Base-by-base conservation (phyloP, 2,329 filamentous ascomycete species). In the Aspergillus fischeri region DNA sequence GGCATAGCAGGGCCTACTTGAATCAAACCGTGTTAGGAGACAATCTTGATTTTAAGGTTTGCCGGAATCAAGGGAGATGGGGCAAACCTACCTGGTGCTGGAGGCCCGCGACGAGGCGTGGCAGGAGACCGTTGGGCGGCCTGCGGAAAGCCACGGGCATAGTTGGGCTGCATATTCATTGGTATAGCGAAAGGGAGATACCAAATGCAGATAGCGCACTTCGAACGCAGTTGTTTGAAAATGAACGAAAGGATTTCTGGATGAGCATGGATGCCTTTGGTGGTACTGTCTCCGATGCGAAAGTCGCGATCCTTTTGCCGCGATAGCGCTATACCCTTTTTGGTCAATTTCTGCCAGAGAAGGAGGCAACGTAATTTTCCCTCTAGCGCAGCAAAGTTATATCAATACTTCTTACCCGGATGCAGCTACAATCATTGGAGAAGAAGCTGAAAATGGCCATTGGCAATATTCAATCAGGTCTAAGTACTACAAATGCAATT, bases 131-230 rank as follows among this genome's bases (percentile, higher is more conserved):
- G 74, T 63, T 76, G 74, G 52, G 67, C 66, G 62, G 68, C 66
- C 58, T 69, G 71, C 54, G 75, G 72, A 57, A 73, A 76, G 55
- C 72, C 73, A 67, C 75, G 75, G 55, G 68, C 65, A 62, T 75
- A 77, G 67, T 71, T 74, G 54, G 73, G 73, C 63, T 75, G 74
- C 68, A 77, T 73, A 62, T 75, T 75, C 69, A 74, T 75, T 62
- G 50, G 49, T 42, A 20, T 55, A 55, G 55, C 27, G 52, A 53
- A 24, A 20, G 28, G 14, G 25, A 25, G 41, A 47, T 25, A 28
- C 47, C 17, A 47, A 21, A 10, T 3, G 48, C 24, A 24, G 35
- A 45, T 44, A 55, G 45, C 56, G 51, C 14, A n/a, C 38, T 60
- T 48, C 55, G 54, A 51, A 58, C 38, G 51, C 45, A 59, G 45